Conservation (phyloP, 805 yeast genomes). For the Candida koratica region DNA sequence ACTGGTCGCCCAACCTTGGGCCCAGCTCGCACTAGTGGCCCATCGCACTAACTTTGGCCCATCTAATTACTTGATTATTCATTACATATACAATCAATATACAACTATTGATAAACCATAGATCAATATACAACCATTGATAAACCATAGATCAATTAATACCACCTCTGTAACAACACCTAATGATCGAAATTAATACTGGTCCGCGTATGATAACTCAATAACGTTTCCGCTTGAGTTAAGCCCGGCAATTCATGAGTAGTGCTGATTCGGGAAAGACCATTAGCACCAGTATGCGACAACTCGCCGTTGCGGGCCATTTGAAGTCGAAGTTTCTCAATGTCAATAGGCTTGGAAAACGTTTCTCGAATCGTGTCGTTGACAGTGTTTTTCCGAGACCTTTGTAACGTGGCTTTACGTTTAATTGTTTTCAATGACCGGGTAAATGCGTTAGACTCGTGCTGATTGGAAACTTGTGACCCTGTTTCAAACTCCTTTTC, state of each 20-base stretch:
- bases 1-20: too few relatives aligned
- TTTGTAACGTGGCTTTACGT: constrained; percentile 23
- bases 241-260: constrained; percentile 49
- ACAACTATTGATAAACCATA: too few relatives aligned
- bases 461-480: background rate
- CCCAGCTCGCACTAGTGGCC: too few relatives aligned
- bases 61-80: too few relatives aligned
- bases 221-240: constrained; percentile 45
- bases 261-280: constrained; percentile 40
- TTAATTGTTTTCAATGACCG: constrained; percentile 34
- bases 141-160: too few relatives aligned
- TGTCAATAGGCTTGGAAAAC: constrained; percentile 30
- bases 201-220: constrained; percentile 40
- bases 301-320: constrained; percentile 39
- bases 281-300: constrained; percentile 23
- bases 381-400: constrained; percentile 22
- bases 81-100: too few relatives aligned
- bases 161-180: too few relatives aligned
- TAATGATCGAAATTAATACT: constrained; percentile 31
- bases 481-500: constrained; percentile 21
- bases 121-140: too few relatives aligned
- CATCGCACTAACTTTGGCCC: too few relatives aligned
- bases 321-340: constrained; percentile 33
- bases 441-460: constrained; percentile 15
- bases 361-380: constrained; percentile 22